Percentiles rank a stretch among this genome's conserved stretches.
phyloP scores from a whole-genome alignment of 306 rosid genomes.

The Betula pendula region DNA sequence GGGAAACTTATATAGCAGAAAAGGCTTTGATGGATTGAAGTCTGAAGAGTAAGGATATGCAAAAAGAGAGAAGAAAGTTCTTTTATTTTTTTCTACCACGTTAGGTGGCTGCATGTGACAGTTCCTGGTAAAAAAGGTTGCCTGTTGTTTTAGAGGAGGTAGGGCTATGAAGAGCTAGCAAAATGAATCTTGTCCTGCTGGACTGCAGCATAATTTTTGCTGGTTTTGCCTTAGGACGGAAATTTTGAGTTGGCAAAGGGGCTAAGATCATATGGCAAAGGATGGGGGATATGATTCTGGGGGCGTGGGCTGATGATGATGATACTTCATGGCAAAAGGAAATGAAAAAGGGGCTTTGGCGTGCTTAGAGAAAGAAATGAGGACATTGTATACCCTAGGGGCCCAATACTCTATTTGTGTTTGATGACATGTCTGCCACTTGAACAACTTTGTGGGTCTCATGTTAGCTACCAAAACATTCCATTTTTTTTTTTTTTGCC shows the following conservation, averaged over 20 bases:
- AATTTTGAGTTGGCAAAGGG: slow-evolving; percentile 14
- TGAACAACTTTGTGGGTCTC: slow-evolving; percentile 48
- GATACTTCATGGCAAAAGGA: slow-evolving; percentile 49
- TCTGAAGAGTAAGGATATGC: slow-evolving; percentile 29
- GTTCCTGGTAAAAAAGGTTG: slow-evolving; percentile 36
- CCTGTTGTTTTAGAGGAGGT: slow-evolving; percentile 32
- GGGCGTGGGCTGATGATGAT: slow-evolving; percentile 67
- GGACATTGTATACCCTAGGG: slow-evolving; percentile 35
- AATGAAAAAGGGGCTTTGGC: slow-evolving; percentile 46
- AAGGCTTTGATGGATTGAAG: slow-evolving; percentile 30
- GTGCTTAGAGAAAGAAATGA: slow-evolving; percentile 50
- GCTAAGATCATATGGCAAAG: slow-evolving; percentile 27
- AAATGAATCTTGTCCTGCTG: slow-evolving; percentile 17
- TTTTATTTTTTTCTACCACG: slow-evolving; percentile 28
- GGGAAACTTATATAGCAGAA: slow-evolving; percentile 24
- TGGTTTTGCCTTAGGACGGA: slow-evolving; percentile 19
- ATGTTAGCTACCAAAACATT: slow-evolving; percentile 32
- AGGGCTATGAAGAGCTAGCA: slow-evolving; percentile 20
- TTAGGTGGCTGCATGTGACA: slow-evolving; percentile 31
- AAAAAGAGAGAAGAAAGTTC: slow-evolving; percentile 36
- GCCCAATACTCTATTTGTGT: slow-evolving; percentile 57
- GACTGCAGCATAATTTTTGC: slow-evolving; percentile 6
- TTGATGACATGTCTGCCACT: slow-evolving; percentile 66
- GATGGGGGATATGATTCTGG: slow-evolving; percentile 68
- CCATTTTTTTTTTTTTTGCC: slow-evolving; percentile 10